Percentiles rank a stretch among this genome's conserved stretches.
Conservation (phyloP, 441 rosid species). For the Pelargonium myrrhifolium region DNA sequence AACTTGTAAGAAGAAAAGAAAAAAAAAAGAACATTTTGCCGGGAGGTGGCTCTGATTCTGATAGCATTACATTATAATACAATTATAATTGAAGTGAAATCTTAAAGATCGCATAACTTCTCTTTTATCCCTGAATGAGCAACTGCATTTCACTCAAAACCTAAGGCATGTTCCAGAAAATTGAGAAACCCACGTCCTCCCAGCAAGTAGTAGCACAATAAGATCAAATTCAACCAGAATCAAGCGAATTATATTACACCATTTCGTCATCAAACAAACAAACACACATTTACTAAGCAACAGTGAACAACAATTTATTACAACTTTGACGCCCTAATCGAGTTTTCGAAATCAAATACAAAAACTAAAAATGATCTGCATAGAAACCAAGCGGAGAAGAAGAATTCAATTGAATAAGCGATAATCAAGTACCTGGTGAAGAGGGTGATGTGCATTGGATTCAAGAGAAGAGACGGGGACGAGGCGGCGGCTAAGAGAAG, state of each 20-base stretch:
- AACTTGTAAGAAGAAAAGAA: not conserved
- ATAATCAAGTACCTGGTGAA: not conserved
- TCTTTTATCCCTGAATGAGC: not conserved
- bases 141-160: not conserved
- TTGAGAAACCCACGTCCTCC: not conserved
- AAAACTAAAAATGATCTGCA: no score
- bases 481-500: not conserved
- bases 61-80: no score
- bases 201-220: no score
- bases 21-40: not conserved
- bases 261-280: not conserved
- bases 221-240: not conserved
- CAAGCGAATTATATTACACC: not conserved
- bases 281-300: not conserved
- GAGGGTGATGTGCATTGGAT: not conserved
- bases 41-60: not conserved
- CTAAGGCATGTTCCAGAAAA: not conserved
- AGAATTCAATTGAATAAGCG: not conserved
- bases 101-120: not conserved
- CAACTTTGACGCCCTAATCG: no score
- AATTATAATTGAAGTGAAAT: no score
- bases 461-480: not conserved
- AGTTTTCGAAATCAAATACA: no score
- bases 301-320: not conserved
- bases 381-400: no score